These are phyloP conservation scores for Coemansia sp. DNA, from an alignment of 192 early-diverging fungal genomes.

Conservation along the genomic window DNA sequence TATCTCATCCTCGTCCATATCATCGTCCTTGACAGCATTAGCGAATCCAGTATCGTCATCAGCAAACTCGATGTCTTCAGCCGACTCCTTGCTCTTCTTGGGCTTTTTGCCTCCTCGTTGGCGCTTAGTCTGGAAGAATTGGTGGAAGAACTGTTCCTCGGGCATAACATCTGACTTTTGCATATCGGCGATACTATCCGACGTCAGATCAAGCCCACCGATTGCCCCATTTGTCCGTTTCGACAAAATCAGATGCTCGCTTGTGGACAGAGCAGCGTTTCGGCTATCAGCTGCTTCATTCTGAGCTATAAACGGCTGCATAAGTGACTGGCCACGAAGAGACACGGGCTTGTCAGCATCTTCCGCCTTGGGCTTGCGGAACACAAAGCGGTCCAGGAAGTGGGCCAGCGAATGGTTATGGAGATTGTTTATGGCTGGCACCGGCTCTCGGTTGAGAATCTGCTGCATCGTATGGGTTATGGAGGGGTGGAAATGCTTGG, in stretches of 20 bases:
- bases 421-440: slow-evolving; percentile 67
- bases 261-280: slow-evolving; percentile 20
- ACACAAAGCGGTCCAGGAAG: slow-evolving; percentile 95
- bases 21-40: slow-evolving; percentile 40
- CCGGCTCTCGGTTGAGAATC: slow-evolving; percentile 67
- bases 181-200: slow-evolving; percentile 38
- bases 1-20: slow-evolving; percentile 79
- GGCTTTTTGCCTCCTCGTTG: slow-evolving; percentile 29
- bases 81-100: slow-evolving; percentile 51
- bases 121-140: slow-evolving; percentile 46
- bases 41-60: slow-evolving; percentile 52
- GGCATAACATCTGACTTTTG: slow-evolving; percentile 26
- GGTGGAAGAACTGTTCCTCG: slow-evolving; percentile 46
- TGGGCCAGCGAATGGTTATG: slow-evolving; percentile 87
- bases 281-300: slow-evolving; percentile 1
- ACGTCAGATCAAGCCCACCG: slow-evolving; percentile 45
- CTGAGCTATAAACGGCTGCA: slow-evolving; percentile 49
- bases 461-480: slow-evolving; percentile 77
- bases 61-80: slow-evolving; percentile 50
- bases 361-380: slow-evolving; percentile 87
- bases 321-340: slow-evolving; percentile 48
- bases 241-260: slow-evolving; percentile 61
- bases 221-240: slow-evolving; percentile 66
- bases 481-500: slow-evolving; percentile 88
- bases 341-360: slow-evolving; percentile 50